phyloP scores from a whole-genome alignment of 140 eudicot species.

The Anethum foeniculum region DNA sequence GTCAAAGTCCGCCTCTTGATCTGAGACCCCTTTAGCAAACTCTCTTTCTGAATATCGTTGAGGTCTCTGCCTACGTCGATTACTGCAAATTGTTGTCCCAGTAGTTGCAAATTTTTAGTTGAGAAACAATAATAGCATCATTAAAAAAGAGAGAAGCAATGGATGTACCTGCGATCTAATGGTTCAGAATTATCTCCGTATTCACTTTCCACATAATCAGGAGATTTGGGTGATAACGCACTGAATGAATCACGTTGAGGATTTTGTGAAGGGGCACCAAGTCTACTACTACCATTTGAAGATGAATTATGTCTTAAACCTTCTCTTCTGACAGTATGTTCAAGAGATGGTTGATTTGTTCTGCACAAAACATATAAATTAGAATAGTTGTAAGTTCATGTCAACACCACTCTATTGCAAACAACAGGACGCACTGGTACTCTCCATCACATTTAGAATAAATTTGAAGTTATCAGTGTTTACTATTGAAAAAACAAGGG shows the following conservation, averaged over 20 bases:
- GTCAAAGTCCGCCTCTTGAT: conserved; percentile 43
- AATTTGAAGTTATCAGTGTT: background rate
- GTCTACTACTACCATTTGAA: conserved; percentile 63
- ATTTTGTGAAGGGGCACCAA: conserved; percentile 33
- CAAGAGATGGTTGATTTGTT: conserved; percentile 50
- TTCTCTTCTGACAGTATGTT: conserved; percentile 57
- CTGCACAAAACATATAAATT: conserved; percentile 22
- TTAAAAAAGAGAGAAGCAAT: background rate
- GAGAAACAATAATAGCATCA: background rate
- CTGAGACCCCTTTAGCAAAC: conserved; percentile 52
- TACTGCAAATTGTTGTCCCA: conserved; percentile 24
- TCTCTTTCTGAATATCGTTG: conserved; percentile 53
- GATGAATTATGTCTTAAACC: conserved; percentile 36
- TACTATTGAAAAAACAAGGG: background rate
- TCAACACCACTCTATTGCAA: background rate
- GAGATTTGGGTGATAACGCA: conserved; percentile 49
- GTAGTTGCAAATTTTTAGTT: conserved; percentile 9
- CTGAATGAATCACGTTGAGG: conserved; percentile 35
- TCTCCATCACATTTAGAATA: background rate
- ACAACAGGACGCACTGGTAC: background rate
- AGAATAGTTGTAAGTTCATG: background rate
- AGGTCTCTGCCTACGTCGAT: conserved; percentile 57
- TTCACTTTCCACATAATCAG: conserved; percentile 38
- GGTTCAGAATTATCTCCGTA: conserved; percentile 40
- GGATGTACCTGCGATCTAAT: conserved; percentile 62